phyloP scores from a whole-genome alignment of 2,329 filamentous ascomycete species.

The Aspergillus sp. region DNA sequence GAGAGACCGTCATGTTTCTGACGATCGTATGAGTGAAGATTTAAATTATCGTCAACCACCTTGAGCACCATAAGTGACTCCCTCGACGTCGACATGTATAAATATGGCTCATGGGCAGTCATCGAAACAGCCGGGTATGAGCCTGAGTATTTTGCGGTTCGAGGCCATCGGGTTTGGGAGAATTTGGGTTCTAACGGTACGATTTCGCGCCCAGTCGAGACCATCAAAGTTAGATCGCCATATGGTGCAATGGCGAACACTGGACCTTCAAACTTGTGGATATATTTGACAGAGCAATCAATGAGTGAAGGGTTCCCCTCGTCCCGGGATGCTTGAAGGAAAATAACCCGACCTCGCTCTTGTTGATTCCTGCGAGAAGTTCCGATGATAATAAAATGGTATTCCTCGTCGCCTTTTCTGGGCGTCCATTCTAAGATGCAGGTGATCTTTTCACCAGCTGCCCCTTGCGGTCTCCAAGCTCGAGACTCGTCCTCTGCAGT shows the following conservation, averaged over 20 bases:
- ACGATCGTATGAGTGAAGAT: conserved; percentile 30
- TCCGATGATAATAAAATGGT: conserved; percentile 38
- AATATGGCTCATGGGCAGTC: conserved; percentile 40
- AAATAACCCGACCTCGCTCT: conserved; percentile 32
- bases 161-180: conserved; percentile 37
- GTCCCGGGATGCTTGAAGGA: conserved; percentile 30
- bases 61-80: conserved; percentile 51
- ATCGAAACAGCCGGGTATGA: conserved; percentile 49
- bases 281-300: conserved; percentile 30
- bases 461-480: conserved; percentile 25
- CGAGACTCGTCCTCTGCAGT: conserved; percentile 5
- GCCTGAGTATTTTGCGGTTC: conserved; percentile 34
- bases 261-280: conserved; percentile 30
- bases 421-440: conserved; percentile 40
- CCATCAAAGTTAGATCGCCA: conserved; percentile 38
- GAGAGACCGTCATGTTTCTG: conserved; percentile 27
- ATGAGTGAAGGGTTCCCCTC: conserved; percentile 20
- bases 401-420: conserved; percentile 27
- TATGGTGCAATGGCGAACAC: conserved; percentile 55
- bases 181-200: conserved; percentile 41
- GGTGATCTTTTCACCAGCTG: conserved; percentile 36
- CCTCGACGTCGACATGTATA: conserved; percentile 51
- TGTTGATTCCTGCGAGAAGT: conserved; percentile 26
- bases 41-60: conserved; percentile 30
- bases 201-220: conserved; percentile 41